Evolutionary conservation across 2,329 filamentous ascomycete genomes (phyloP).

Genomic region (Arthrinium phaeospermum): DNA sequence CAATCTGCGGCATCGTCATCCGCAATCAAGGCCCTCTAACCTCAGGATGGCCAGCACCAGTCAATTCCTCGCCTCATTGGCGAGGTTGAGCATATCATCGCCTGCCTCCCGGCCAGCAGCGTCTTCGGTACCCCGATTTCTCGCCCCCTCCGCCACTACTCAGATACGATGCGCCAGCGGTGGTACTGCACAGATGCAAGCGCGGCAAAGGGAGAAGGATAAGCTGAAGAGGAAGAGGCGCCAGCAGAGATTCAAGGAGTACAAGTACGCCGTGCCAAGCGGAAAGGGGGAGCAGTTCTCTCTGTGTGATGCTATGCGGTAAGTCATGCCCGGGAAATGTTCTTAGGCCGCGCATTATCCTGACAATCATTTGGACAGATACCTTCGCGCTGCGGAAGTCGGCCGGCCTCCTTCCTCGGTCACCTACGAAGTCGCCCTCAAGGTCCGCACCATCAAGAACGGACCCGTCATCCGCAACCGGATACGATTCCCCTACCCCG

Average conservation of each 20-base stretch:
- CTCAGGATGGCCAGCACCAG: constrained; percentile 46
- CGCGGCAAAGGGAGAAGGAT: constrained; percentile 57
- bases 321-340: constrained; percentile 35
- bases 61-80: constrained; percentile 61
- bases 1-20: constrained; percentile 15
- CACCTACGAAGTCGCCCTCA: constrained; percentile 91
- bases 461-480: constrained; percentile 87
- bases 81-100: constrained; percentile 51
- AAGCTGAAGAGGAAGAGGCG: constrained; percentile 61
- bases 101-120: constrained; percentile 46
- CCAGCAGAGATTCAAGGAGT: constrained; percentile 70
- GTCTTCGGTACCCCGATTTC: constrained; percentile 53
- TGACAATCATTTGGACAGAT: constrained; percentile 58
- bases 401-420: constrained; percentile 73
- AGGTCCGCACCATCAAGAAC: constrained; percentile 82
- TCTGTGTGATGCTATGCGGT: constrained; percentile 93
- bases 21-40: neutral
- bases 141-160: constrained; percentile 50
- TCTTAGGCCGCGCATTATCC: neutral
- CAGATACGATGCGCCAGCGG: constrained; percentile 51
- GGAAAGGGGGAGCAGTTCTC: constrained; percentile 72
- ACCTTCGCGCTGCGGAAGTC: constrained; percentile 91
- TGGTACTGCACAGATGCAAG: constrained; percentile 36
- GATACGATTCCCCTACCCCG: constrained; percentile 85
- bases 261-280: constrained; percentile 66